Conservation (phyloP, 257 asterid species). For the Parsonsia alboflavescens region DNA sequence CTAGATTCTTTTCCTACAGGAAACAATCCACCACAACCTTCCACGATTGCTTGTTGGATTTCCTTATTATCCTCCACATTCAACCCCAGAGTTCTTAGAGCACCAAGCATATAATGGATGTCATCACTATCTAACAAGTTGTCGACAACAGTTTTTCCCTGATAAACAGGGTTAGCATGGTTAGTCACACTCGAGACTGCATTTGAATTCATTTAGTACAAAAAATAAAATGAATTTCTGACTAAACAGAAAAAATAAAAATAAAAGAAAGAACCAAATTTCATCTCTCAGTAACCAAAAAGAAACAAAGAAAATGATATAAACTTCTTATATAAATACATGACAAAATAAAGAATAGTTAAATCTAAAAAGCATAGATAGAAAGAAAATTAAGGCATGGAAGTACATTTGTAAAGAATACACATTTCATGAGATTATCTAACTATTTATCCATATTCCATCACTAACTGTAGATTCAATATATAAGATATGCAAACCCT, state of each 20-base stretch:
- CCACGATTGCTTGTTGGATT: constrained; percentile 71
- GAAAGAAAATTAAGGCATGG: neutral
- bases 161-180: constrained; percentile 16
- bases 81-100: constrained; percentile 84
- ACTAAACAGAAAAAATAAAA: neutral
- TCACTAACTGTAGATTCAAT: neutral
- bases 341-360: neutral
- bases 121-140: constrained; percentile 90
- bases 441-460: neutral
- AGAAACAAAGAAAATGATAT: neutral
- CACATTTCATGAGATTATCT: neutral
- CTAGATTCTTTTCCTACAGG: constrained; percentile 70
- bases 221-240: neutral
- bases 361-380: neutral
- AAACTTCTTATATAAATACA: neutral
- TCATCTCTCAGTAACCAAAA: neutral
- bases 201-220: neutral
- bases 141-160: constrained; percentile 94
- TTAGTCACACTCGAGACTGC: constrained; percentile 9
- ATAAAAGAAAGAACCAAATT: neutral
- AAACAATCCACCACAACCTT: constrained; percentile 80
- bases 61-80: constrained; percentile 66
- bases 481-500: neutral
- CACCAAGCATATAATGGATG: constrained; percentile 90
- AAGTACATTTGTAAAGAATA: neutral